Base-by-base conservation (phyloP, 495 filamentous ascomycete species). In the Aspergillus nidulans region DNA sequence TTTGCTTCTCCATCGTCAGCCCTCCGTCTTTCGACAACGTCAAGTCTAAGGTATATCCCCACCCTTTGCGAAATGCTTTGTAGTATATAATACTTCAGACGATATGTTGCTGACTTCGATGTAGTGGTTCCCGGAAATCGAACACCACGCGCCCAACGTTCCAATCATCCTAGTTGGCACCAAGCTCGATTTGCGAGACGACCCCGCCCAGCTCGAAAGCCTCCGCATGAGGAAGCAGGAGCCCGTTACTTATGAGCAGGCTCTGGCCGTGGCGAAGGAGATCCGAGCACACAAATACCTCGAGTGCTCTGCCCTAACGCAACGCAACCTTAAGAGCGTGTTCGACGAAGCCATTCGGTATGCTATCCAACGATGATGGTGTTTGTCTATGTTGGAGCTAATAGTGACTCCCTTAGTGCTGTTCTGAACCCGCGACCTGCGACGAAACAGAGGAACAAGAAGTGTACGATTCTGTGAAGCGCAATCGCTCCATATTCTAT, bases 1-100 rank as follows among this genome's bases (percentile, higher is more conserved):
- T 97, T 65, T 97, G 94, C 76, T 98, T 98, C 77, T 97, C 92
- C 28, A 92, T 97, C 66, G 91, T 96, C 71, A 95, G 90, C 83
- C 92, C 91, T 39, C 88, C 94, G 20, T 97, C 92, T 24, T 97
- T 96, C 65, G 92, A 97, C 68, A 97, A 97, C 82, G 92, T 98
- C 67, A 88, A 89, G 72, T 90, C 91, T 48, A 96, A 97, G 87
- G 89, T 91, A 70, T 63, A 41, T 6, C 4, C 20, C 32, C 18
- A 41, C 6, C 20, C 23, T 4, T 16, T 18, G 19, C 30, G 30
- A 13, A 28, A 28, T 9, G 5, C 9, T 28, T 28, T 28, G 26
- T 4, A 9, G 26, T 9, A 4, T 6, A 6, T 10, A 12, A 34
- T 6, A 2, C 8, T 13, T 34, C 30, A 15, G 6, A n/a, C 23